phyloP scores from a whole-genome alignment of 2,329 filamentous ascomycete species.

The Colletotrichum shisoi region DNA sequence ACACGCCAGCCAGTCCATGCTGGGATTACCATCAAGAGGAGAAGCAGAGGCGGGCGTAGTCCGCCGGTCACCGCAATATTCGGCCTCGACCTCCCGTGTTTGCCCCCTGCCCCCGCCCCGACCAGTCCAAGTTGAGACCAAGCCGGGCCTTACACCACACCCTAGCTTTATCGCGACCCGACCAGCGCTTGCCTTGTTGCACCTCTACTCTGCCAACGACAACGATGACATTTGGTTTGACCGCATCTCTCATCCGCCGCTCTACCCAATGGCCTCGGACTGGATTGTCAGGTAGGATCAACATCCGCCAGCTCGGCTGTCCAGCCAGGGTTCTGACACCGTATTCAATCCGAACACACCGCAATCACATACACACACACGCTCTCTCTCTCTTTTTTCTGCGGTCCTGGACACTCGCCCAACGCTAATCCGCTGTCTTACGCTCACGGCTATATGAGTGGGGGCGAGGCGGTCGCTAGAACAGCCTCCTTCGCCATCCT shows the following conservation, averaged over 20 bases:
- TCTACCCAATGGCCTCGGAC: conserved; percentile 31
- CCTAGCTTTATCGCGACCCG: conserved; percentile 3
- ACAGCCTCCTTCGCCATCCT: conserved; percentile 24
- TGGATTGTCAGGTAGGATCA: conserved; percentile 37
- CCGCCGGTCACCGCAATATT: conserved; percentile 30
- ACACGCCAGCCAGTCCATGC: conserved; percentile 2
- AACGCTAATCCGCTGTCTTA: conserved; percentile 14
- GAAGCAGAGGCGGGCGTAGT: not conserved
- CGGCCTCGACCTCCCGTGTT: conserved; percentile 15
- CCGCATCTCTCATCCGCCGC: conserved; percentile 23
- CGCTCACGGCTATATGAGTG: conserved; percentile 25
- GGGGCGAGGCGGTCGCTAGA: conserved; percentile 37
- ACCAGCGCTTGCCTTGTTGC: not conserved
- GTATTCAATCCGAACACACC: conserved; percentile 26
- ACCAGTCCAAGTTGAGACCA: conserved; percentile 39
- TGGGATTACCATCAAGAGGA: not conserved
- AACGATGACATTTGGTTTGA: conserved; percentile 21
- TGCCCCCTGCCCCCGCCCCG: conserved; percentile 34
- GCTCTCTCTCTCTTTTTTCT: too few relatives aligned
- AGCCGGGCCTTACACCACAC: conserved; percentile 15
- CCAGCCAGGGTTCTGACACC: not conserved
- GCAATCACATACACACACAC: not conserved
- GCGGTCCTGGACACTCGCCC: not conserved
- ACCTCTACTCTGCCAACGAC: not conserved
- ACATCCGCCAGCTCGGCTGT: conserved; percentile 26